Conservation (phyloP, 495 filamentous ascomycete genomes). For the Penicillium cataractarum region DNA sequence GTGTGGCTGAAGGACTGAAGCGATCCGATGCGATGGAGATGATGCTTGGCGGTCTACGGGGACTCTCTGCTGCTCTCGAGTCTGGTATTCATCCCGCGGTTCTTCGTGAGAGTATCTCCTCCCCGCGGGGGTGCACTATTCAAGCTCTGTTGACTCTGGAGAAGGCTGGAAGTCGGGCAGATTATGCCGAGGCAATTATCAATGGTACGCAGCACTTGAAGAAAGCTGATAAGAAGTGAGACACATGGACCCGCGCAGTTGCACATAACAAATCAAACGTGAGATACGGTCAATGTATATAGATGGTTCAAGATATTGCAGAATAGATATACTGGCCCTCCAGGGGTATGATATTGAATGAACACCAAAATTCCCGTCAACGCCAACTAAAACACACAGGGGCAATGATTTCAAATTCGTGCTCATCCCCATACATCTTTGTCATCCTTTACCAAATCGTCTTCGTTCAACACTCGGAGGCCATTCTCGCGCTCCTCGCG, state of each 20-base stretch:
- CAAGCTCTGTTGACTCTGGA: slow-evolving; percentile 37
- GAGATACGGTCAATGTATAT: slow-evolving; percentile 23
- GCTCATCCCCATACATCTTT: slow-evolving; percentile 59
- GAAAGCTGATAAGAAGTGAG: slow-evolving; percentile 18
- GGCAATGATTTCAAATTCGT: not conserved
- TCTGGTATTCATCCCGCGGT: slow-evolving; percentile 39
- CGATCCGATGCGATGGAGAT: slow-evolving; percentile 41
- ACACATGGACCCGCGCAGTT: not conserved
- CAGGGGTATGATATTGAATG: not conserved
- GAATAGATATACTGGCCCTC: not conserved
- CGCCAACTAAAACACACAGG: not conserved
- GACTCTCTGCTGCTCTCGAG: slow-evolving; percentile 37
- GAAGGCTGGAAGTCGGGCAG: slow-evolving; percentile 34
- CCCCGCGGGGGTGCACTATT: slow-evolving; percentile 42
- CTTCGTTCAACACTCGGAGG: slow-evolving; percentile 47
- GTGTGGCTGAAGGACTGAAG: slow-evolving; percentile 41
- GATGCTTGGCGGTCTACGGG: slow-evolving; percentile 34
- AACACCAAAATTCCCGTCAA: not conserved
- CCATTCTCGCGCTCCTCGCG: slow-evolving; percentile 44
- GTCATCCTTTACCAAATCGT: slow-evolving; percentile 56
- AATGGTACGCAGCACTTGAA: slow-evolving; percentile 30
- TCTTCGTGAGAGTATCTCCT: slow-evolving; percentile 42
- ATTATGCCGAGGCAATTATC: slow-evolving; percentile 32
- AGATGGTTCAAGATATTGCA: not conserved
- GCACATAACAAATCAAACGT: not conserved